Percentiles rank a stretch among this genome's conserved stretches.
Evolutionary conservation across 768 basidiomycete species (phyloP).

Genomic region (Calocybe cyanea): DNA sequence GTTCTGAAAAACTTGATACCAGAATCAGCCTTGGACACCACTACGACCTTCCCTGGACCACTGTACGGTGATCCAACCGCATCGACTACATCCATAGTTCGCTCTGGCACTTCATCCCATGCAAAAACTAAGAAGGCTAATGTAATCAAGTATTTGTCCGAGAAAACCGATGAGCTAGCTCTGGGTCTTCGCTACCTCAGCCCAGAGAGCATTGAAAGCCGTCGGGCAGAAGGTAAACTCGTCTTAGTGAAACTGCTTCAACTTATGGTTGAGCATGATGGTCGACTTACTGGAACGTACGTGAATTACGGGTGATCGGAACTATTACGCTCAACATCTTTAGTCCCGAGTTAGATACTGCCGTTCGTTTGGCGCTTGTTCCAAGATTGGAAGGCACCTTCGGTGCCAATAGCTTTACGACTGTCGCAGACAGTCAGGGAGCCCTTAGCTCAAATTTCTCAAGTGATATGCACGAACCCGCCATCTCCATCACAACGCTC

Average conservation of each 20-base stretch:
- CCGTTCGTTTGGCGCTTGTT: constrained; percentile 70
- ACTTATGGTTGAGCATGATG: constrained; percentile 86
- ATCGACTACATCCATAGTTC: constrained; percentile 63
- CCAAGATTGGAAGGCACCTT: constrained; percentile 43
- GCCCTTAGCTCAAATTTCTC: constrained; percentile 19
- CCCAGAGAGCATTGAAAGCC: constrained; percentile 45
- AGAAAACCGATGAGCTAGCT: constrained; percentile 71
- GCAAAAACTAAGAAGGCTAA: constrained; percentile 79
- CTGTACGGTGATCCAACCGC: constrained; percentile 74
- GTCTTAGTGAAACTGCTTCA: constrained; percentile 70
- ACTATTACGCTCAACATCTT: constrained; percentile 2
- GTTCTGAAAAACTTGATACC: constrained; percentile 67
- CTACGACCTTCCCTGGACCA: constrained; percentile 74
- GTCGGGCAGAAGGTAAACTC: constrained; percentile 72
- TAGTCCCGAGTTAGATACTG: constrained; percentile 63
- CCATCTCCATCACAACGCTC: constrained; percentile 57
- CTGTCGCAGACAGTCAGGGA: constrained; percentile 27
- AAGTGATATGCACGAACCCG: constrained; percentile 36
- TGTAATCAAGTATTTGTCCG: constrained; percentile 75
- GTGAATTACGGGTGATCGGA: constrained; percentile 22
- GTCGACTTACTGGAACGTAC: constrained; percentile 82
- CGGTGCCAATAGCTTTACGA: constrained; percentile 24
- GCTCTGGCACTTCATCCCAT: constrained; percentile 59
- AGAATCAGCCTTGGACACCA: constrained; percentile 53
- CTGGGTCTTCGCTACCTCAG: constrained; percentile 71